phyloP scores from a whole-genome alignment of 2,329 filamentous ascomycete species.

The Trichoderma koningiopsis region DNA sequence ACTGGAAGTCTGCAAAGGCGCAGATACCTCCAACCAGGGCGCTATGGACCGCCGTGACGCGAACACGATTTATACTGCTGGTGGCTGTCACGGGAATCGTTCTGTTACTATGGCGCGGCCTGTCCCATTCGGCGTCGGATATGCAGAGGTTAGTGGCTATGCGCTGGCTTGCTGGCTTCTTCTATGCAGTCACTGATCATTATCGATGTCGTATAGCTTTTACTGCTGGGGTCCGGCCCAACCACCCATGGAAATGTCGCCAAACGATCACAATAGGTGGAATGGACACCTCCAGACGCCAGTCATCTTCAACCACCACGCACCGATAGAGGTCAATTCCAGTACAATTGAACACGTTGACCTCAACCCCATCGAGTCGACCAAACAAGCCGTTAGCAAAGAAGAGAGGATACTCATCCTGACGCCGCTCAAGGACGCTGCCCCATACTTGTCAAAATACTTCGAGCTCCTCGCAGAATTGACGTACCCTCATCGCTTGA shows the following conservation, averaged over 20 bases:
- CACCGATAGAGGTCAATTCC: conserved; percentile 80
- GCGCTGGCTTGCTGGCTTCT: not conserved
- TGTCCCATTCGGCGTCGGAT: conserved; percentile 77
- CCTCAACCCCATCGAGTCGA: conserved; percentile 83
- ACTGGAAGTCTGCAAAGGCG: conserved; percentile 87
- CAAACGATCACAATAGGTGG: conserved; percentile 91
- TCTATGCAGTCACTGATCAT: not conserved
- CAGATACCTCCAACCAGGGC: conserved; percentile 77
- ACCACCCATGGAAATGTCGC: conserved; percentile 92
- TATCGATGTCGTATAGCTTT: conserved; percentile 61
- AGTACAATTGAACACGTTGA: conserved; percentile 77
- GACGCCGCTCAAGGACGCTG: conserved; percentile 89
- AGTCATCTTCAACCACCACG: conserved; percentile 94
- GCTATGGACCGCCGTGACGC: conserved; percentile 69
- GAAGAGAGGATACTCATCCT: conserved; percentile 88
- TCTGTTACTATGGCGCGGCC: conserved; percentile 84
- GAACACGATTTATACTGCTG: conserved; percentile 75
- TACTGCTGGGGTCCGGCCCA: conserved; percentile 96
- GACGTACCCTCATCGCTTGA: conserved; percentile 91
- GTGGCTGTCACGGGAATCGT: conserved; percentile 70
- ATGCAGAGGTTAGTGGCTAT: conserved; percentile 76
- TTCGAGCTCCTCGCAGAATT: conserved; percentile 90
- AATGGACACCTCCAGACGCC: conserved; percentile 86
- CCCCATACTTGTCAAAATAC: conserved; percentile 79
- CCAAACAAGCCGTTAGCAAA: conserved; percentile 74